Base-by-base conservation (phyloP, 2,329 filamentous ascomycete species). In the Paecilomyces fulvus region DNA sequence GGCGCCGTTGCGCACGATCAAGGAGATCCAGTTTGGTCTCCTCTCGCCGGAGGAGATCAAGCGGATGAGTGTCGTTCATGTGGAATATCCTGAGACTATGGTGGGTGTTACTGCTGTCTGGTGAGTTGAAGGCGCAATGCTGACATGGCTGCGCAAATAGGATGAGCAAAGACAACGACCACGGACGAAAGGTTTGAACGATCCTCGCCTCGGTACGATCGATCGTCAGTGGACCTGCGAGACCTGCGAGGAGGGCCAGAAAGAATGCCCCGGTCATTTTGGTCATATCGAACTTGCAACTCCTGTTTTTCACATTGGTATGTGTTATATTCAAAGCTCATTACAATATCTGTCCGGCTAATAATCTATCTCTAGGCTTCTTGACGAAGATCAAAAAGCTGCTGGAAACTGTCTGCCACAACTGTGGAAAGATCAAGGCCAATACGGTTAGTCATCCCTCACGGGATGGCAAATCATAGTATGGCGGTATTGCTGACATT, bases 331-430 rank as follows among this genome's bases (percentile, higher is more conserved):
- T 28, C 2, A 28, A 28, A 49, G 49, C 54, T 11, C 17, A n/a
- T 30, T 54, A 9, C 52, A 23, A 30, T 14, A 20, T 31, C 17
- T 33, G 48, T 48, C 14, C 31, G 64, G 54, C 72, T 74, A 60
- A 72, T 62, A n/a, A 53, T 49, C 20, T 56, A 21, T 51, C 46
- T 67, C 78, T 81, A 79, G 94, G 94, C 68, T 99, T 96, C 77
- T 88, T 99, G 78, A 95, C 90, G 75, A 97, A 97, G 80, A 92
- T 96, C 77, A 99, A 99, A 82, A 99, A 97, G 81, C 85, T 99
- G 67, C 81, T 99, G 74, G 95, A 99, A 82, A 94, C 92, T 66
- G 92, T 99, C 75, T 99, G 95, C 83, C 92, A 96, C 79, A 96
- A 95, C 76, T 99, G 95, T 82, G 92, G 92, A 78, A 95, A 94